These are phyloP conservation scores for Stellera chamaejasme DNA, from an alignment of 345 rosid genomes.

Conservation along the genomic window DNA sequence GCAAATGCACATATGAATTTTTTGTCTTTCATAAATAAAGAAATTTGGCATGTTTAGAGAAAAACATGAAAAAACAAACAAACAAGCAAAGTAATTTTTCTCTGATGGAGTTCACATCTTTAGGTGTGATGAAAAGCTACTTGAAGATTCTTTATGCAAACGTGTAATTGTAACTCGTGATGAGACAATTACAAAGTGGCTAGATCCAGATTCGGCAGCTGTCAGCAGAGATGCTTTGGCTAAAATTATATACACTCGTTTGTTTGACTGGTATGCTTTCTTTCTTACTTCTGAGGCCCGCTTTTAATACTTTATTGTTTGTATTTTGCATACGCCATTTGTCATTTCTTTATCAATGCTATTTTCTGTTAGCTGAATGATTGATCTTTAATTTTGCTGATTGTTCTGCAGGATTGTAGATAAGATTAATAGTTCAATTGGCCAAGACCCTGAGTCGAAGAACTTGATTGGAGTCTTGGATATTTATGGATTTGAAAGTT, in stretches of 20 bases:
- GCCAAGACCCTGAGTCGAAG: conserved; percentile 92
- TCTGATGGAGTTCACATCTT: conserved; percentile 7
- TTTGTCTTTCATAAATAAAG: too few relatives aligned
- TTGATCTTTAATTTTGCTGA: too few relatives aligned
- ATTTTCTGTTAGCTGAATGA: too few relatives aligned
- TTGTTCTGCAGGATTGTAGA: conserved; percentile 71
- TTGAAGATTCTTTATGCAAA: conserved; percentile 97
- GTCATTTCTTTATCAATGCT: too few relatives aligned
- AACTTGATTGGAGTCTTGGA: conserved; percentile 92
- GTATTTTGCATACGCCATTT: not conserved
- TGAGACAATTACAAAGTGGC: conserved; percentile 92
- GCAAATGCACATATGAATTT: conserved; percentile 5
- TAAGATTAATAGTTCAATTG: conserved; percentile 84
- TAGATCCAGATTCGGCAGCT: conserved; percentile 87
- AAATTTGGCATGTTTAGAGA: too few relatives aligned
- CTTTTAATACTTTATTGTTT: conserved; percentile 4
- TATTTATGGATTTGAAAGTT: conserved; percentile 99
- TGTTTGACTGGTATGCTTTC: conserved; percentile 92
- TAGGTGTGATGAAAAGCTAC: conserved; percentile 85
- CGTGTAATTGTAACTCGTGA: conserved; percentile 98
- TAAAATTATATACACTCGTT: conserved; percentile 79
- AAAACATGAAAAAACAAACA: too few relatives aligned
- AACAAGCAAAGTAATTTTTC: too few relatives aligned
- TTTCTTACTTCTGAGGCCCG: conserved; percentile 10
- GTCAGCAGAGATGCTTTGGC: conserved; percentile 96